phyloP scores from a whole-genome alignment of 768 basidiomycete species.

The Serendipita sp. region DNA sequence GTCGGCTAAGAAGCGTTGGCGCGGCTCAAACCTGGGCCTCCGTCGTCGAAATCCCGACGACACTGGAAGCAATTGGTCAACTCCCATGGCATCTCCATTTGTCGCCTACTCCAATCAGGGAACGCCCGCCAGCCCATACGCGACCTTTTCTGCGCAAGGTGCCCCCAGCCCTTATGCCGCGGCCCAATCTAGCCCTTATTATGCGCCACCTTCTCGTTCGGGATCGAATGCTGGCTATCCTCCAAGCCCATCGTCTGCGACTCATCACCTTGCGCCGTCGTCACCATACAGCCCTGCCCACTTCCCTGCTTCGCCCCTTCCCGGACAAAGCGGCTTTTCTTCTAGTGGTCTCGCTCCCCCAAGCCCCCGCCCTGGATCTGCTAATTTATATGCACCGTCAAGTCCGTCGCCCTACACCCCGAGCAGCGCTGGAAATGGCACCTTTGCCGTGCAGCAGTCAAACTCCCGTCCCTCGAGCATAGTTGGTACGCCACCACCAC shows the following conservation, averaged over 20 bases:
- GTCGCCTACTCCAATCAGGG: background rate
- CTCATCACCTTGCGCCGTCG: constrained; percentile 17
- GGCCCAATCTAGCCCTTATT: constrained; percentile 15
- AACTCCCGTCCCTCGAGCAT: background rate
- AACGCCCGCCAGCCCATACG: constrained; percentile 14
- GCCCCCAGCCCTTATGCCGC: constrained; percentile 19
- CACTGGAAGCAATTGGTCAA: constrained; percentile 1
- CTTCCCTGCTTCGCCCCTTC: constrained; percentile 14
- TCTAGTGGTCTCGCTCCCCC: background rate
- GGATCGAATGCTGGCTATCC: constrained; percentile 21
- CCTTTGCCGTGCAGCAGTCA: constrained; percentile 3
- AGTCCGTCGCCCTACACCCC: background rate
- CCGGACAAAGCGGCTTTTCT: constrained; percentile 1
- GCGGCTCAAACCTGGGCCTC: constrained; percentile 45
- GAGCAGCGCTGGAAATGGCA: background rate
- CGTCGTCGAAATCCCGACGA: constrained; percentile 24
- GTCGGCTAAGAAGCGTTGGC: constrained; percentile 50
- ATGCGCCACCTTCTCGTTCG: constrained; percentile 21
- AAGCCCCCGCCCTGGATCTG: background rate
- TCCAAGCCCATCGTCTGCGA: constrained; percentile 21
- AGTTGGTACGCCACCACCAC: background rate
- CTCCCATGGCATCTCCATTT: constrained; percentile 1
- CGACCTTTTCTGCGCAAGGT: constrained; percentile 18
- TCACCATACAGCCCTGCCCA: constrained; percentile 15
- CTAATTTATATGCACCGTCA: background rate